A percentile compares a stretch with the other conserved stretches of the same genome.
These are phyloP conservation scores for Conringia planisiliqua DNA, from an alignment of 345 rosid species.

Conservation along the genomic window DNA sequence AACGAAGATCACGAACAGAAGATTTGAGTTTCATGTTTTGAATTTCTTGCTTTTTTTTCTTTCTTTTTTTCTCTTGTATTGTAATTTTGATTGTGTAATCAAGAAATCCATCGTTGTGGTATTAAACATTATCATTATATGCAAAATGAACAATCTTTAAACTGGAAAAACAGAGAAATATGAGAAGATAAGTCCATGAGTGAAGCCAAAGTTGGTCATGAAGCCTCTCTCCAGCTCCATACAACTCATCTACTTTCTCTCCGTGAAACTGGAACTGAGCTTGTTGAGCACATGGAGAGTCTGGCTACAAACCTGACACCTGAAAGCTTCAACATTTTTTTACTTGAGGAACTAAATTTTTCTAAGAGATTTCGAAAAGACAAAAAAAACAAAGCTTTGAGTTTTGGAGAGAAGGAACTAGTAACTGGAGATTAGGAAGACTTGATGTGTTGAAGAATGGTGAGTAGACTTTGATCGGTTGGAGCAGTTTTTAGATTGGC, in stretches of 20 bases:
- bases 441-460: not conserved
- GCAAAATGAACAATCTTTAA: not conserved
- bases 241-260: not conserved
- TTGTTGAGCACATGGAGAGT: not conserved
- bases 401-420: not conserved
- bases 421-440: not conserved
- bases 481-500: not conserved
- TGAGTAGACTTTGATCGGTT: not conserved
- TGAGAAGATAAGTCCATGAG: not conserved
- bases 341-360: not conserved
- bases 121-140: not conserved
- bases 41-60: not conserved
- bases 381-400: no score
- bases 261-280: constrained; percentile 33
- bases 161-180: not conserved
- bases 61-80: constrained; percentile 11
- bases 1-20: not conserved
- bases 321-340: not conserved
- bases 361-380: no score
- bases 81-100: constrained; percentile 31
- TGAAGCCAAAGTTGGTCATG: not conserved
- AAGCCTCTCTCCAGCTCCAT: not conserved
- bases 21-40: constrained; percentile 28
- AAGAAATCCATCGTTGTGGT: constrained; percentile 15
- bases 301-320: not conserved